Conservation (phyloP, 257 asterid genomes). For the Lantana camara region DNA sequence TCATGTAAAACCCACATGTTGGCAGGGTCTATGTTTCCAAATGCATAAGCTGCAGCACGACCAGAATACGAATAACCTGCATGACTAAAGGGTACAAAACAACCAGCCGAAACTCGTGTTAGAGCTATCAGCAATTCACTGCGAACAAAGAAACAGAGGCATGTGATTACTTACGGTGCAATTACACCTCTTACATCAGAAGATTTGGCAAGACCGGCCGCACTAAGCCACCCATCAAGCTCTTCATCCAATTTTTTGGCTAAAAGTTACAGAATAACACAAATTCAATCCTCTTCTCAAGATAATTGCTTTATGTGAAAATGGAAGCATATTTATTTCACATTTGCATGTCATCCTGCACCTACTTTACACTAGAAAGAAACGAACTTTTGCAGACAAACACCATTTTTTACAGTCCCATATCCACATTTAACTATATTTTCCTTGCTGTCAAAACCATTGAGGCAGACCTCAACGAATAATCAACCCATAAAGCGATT, state of each 20-base stretch:
- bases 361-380: neutral
- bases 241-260: conserved; percentile 72
- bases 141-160: conserved; percentile 13
- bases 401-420: conserved; percentile 1
- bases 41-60: conserved; percentile 96
- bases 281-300: conserved; percentile 19
- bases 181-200: conserved; percentile 91
- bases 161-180: conserved; percentile 81
- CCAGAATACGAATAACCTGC: conserved; percentile 99
- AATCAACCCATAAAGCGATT: conserved; percentile 3
- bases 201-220: conserved; percentile 63
- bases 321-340: neutral
- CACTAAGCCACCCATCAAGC: conserved; percentile 87
- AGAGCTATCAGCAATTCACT: conserved; percentile 9
- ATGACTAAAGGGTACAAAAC: conserved; percentile 64
- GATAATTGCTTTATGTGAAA: neutral
- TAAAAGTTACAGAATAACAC: conserved; percentile 33
- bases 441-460: neutral
- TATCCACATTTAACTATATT: neutral
- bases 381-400: conserved; percentile 1
- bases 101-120: conserved; percentile 24
- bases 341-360: conserved; percentile 4
- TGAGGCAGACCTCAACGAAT: neutral
- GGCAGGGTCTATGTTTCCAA: conserved; percentile 88
- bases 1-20: conserved; percentile 52